Percentiles rank a stretch among this genome's conserved stretches.
These are phyloP conservation scores for Ilyonectria mors-panacis DNA, from an alignment of 2,329 filamentous ascomycete genomes.

Conservation along the genomic window DNA sequence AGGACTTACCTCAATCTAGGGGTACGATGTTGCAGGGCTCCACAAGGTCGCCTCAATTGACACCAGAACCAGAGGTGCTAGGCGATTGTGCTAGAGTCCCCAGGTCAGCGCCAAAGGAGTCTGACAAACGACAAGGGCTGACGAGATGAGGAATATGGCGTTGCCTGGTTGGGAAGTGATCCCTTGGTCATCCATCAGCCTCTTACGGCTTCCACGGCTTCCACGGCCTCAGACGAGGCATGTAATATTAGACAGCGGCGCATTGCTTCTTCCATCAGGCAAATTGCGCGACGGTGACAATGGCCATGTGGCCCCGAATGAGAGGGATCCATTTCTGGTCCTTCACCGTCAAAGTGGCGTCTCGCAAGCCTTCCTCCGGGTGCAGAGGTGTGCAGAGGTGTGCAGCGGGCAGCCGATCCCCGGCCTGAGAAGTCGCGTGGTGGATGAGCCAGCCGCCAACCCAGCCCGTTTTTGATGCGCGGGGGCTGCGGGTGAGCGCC, in stretches of 20 bases:
- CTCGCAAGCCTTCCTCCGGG: conserved; percentile 26
- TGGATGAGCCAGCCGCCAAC: neutral
- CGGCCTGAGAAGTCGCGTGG: conserved; percentile 12
- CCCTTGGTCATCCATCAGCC: conserved; percentile 3
- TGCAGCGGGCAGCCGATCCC: conserved; percentile 13
- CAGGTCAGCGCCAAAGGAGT: conserved; percentile 1
- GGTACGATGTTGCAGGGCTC: neutral
- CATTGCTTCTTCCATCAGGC: conserved; percentile 26
- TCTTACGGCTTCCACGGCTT: neutral
- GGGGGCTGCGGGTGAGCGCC: conserved; percentile 12
- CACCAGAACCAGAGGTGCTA: neutral
- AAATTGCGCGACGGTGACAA: conserved; percentile 28
- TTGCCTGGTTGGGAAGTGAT: conserved; percentile 3
- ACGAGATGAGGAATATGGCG: conserved; percentile 3
- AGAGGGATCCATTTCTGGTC: conserved; percentile 7
- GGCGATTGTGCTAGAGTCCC: neutral
- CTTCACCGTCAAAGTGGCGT: conserved; percentile 38
- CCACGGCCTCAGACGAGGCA: conserved; percentile 1
- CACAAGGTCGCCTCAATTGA: conserved; percentile 3
- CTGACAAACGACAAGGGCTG: conserved; percentile 1
- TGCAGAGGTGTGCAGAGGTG: neutral
- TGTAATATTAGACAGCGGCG: conserved; percentile 16
- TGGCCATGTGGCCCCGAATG: conserved; percentile 19
- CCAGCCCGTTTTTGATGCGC: conserved; percentile 1
- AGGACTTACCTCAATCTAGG: neutral